A percentile compares a stretch with the other conserved stretches of the same genome.
phyloP scores from a whole-genome alignment of 371 early-diverging fungal species.

The Vairimorpha necatrix region DNA sequence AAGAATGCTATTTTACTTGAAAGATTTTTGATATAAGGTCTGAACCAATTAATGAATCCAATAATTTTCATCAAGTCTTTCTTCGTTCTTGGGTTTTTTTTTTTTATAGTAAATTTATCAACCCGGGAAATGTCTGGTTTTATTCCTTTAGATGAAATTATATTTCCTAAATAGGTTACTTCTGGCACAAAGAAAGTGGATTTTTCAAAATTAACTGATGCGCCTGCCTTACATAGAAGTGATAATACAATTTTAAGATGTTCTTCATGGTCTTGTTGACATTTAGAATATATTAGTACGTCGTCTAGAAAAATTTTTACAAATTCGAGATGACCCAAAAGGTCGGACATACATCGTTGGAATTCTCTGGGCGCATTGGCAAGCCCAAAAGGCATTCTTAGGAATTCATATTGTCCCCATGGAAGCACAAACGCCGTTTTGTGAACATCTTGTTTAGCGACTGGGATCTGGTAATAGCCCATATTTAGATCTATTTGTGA shows the following conservation, averaged over 20 bases:
- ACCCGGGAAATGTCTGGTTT: slow-evolving; percentile 16
- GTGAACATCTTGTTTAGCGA: no score
- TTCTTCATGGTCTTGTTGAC: not conserved
- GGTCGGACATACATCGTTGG: no score
- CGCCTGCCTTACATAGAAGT: not conserved
- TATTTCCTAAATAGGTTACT: slow-evolving; percentile 26
- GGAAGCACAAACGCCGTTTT: no score
- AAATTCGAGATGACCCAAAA: no score
- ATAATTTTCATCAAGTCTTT: slow-evolving; percentile 5
- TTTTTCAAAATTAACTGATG: slow-evolving; percentile 29
- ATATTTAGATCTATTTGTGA: no score
- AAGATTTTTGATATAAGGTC: not conserved
- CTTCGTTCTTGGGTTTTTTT: not conserved
- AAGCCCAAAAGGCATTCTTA: no score
- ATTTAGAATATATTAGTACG: not conserved
- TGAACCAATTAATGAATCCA: slow-evolving; percentile 24
- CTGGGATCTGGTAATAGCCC: no score
- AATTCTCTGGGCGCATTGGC: no score
- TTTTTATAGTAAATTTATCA: not conserved
- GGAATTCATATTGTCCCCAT: no score
- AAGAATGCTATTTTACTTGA: not conserved
- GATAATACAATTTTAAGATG: not conserved
- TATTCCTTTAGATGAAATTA: slow-evolving; percentile 11
- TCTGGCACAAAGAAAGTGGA: slow-evolving; percentile 1
- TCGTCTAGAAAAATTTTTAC: not conserved